Percentiles rank a stretch among this genome's conserved stretches.
These are phyloP conservation scores for Ophiocordyceps unilateralis DNA, from an alignment of 2,329 filamentous ascomycete species.

Conservation along the genomic window DNA sequence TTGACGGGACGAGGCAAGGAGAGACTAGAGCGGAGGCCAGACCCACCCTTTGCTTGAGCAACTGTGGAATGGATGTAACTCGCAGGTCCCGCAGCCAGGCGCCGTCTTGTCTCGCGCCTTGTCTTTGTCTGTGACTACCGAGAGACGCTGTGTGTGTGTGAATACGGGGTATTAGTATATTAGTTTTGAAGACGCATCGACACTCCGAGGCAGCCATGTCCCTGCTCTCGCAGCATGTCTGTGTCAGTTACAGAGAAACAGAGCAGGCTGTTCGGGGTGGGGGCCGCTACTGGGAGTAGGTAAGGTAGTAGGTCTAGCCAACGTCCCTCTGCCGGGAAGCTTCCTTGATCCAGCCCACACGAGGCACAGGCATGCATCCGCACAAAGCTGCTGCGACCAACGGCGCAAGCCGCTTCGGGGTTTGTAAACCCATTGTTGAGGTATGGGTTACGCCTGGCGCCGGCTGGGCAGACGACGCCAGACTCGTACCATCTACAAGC, in stretches of 20 bases:
- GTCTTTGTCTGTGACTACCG: background rate
- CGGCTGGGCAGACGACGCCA: background rate
- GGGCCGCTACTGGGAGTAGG: no score
- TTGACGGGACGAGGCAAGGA: background rate
- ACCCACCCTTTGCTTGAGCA: conserved; percentile 4
- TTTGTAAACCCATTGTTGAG: background rate
- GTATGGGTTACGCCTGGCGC: background rate
- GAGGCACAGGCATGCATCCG: background rate
- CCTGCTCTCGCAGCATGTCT: background rate
- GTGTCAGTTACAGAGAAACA: no score
- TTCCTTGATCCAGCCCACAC: background rate
- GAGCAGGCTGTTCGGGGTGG: no score
- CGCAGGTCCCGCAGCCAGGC: no score
- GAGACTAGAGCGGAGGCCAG: background rate
- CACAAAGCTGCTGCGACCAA: background rate
- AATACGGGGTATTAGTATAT: no score
- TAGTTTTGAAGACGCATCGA: no score
- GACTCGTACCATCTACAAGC: background rate
- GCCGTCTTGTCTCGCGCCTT: background rate
- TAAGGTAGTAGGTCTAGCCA: no score
- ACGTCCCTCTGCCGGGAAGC: background rate
- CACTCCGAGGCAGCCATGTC: no score
- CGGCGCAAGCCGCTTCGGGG: no score
- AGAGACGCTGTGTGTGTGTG: background rate
- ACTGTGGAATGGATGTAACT: no score